These are phyloP conservation scores for Scedosporium boydii DNA, from an alignment of 2,329 filamentous ascomycete species.

Conservation along the genomic window DNA sequence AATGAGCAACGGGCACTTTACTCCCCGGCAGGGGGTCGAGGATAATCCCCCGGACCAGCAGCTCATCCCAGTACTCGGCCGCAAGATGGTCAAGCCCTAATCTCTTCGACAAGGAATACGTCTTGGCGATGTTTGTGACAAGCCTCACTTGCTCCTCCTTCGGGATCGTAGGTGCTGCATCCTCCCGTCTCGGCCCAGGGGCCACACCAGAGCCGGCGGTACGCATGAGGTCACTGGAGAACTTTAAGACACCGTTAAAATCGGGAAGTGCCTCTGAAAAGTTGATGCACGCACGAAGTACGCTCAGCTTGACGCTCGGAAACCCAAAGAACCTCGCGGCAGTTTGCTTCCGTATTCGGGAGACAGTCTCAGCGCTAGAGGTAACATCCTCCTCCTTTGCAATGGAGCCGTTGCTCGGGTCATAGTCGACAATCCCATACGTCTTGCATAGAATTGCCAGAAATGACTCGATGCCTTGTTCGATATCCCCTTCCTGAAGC, in stretches of 20 bases:
- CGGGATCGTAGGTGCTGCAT: conserved; percentile 60
- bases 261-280: conserved; percentile 91
- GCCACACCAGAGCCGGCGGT: conserved; percentile 74
- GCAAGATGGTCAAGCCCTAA: conserved; percentile 61
- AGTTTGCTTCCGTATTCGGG: conserved; percentile 51
- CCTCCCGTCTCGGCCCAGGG: conserved; percentile 57
- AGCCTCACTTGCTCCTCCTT: conserved; percentile 79
- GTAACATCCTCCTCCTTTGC: conserved; percentile 11
- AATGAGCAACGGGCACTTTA: conserved; percentile 57
- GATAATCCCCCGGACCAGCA: conserved; percentile 70
- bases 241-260: conserved; percentile 79
- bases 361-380: conserved; percentile 36
- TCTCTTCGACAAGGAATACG: conserved; percentile 65
- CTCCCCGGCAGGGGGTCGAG: conserved; percentile 53
- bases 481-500: conserved; percentile 54
- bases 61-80: conserved; percentile 96
- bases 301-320: conserved; percentile 69
- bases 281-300: conserved; percentile 82
- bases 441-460: conserved; percentile 51
- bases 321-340: conserved; percentile 64
- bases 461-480: conserved; percentile 55
- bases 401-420: conserved; percentile 20
- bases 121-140: conserved; percentile 78
- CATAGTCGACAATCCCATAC: conserved; percentile 52
- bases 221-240: conserved; percentile 74